These are phyloP conservation scores for Cryptosporidium sp. DNA, from an alignment of 169 alveolate species.

Conservation along the genomic window DNA sequence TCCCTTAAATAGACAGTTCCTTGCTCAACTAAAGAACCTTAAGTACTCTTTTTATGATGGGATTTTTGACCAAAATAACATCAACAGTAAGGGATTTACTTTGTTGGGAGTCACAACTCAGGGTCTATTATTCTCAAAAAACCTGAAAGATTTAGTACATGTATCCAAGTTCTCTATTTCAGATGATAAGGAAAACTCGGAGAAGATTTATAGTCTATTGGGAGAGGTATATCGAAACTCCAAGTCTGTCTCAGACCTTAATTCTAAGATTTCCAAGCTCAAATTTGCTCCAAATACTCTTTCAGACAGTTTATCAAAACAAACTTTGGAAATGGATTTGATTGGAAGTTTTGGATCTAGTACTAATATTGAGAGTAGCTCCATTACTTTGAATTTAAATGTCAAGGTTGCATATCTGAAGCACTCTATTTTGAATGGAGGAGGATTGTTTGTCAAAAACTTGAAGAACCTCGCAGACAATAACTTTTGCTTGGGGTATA, in stretches of 20 bases:
- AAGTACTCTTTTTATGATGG: neutral
- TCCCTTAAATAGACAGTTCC: conserved; percentile 7
- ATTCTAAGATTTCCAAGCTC: neutral
- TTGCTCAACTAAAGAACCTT: neutral
- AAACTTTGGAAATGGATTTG: conserved; percentile 5
- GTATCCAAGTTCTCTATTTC: conserved; percentile 33
- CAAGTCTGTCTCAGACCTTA: neutral
- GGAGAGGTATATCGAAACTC: neutral
- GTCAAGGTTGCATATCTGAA: neutral
- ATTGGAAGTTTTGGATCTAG: neutral
- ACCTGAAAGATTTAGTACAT: neutral
- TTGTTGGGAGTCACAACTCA: conserved; percentile 1
- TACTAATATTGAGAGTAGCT: neutral
- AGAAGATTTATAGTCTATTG: neutral
- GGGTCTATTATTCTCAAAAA: conserved; percentile 14
- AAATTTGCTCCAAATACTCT: neutral
- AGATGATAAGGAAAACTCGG: conserved; percentile 26
- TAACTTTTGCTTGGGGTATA: conserved; percentile 14
- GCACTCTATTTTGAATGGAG: neutral
- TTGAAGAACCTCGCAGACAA: neutral
- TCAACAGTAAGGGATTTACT: neutral
- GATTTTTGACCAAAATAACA: neutral
- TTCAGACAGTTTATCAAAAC: neutral
- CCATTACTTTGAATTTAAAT: neutral
- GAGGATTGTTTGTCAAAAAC: neutral